phyloP scores from a whole-genome alignment of 1,139 yeast genomes.

The Saccharomyces pastorianus region DNA sequence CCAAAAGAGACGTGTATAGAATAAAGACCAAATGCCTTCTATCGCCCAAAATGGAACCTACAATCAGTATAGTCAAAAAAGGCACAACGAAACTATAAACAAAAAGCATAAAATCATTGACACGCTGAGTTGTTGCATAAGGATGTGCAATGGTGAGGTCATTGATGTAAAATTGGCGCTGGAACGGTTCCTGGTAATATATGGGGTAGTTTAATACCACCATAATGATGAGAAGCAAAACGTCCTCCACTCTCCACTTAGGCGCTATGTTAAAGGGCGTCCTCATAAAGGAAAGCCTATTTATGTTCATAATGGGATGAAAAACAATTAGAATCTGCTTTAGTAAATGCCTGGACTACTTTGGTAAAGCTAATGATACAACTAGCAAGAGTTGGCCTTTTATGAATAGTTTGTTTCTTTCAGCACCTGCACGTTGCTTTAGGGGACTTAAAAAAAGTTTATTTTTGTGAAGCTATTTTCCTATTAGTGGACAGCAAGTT shows the following conservation, averaged over 20 bases:
- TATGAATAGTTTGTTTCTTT: too few species aligned
- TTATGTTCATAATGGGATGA: not conserved
- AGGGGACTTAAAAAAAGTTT: too few species aligned
- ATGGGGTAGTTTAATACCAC: constrained; percentile 40
- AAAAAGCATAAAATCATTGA: constrained; percentile 36
- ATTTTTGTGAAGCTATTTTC: too few species aligned
- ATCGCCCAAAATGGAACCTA: constrained; percentile 35
- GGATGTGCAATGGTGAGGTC: constrained; percentile 63
- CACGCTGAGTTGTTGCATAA: constrained; percentile 57
- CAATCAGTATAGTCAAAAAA: constrained; percentile 30
- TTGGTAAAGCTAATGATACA: too few species aligned
- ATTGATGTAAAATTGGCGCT: constrained; percentile 57
- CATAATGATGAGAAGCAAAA: constrained; percentile 38
- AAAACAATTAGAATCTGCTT: too few species aligned
- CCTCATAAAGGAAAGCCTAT: not conserved
- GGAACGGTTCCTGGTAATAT: constrained; percentile 49
- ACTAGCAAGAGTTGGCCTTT: too few species aligned
- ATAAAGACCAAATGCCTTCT: constrained; percentile 37
- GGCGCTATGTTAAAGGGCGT: constrained; percentile 8
- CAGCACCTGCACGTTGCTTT: too few species aligned
- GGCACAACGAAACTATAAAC: constrained; percentile 40
- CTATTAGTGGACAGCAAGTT: too few species aligned
- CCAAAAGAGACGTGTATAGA: constrained; percentile 45
- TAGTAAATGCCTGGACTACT: too few species aligned
- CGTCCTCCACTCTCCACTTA: constrained; percentile 58